Conservation (phyloP, 2,329 filamentous ascomycete genomes). For the Microthyrium microscopicum region DNA sequence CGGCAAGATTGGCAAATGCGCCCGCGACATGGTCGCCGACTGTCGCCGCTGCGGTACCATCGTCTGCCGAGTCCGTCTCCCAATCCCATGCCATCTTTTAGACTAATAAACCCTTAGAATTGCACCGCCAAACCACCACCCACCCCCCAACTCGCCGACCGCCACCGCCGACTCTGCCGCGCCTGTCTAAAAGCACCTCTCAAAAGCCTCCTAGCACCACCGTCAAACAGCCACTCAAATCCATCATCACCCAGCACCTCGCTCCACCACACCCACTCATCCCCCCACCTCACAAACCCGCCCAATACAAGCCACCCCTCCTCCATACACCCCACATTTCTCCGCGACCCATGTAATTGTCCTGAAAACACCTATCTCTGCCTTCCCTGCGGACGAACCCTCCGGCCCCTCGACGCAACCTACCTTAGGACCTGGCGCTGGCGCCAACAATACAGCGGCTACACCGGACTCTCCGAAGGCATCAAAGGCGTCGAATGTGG, state of each 20-base stretch:
- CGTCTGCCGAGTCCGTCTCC: slow-evolving; percentile 61
- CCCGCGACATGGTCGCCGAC: slow-evolving; percentile 69
- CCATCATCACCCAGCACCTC: slow-evolving; percentile 12
- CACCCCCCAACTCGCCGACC: slow-evolving; percentile 46
- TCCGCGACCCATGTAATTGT: slow-evolving; percentile 41
- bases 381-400: slow-evolving; percentile 60
- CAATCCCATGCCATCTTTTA: not conserved
- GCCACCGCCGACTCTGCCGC: slow-evolving; percentile 67
- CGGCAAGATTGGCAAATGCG: slow-evolving; percentile 63
- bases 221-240: too few species aligned
- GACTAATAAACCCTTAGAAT: slow-evolving; percentile 40
- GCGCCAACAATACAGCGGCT: slow-evolving; percentile 65
- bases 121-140: slow-evolving; percentile 74
- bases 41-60: slow-evolving; percentile 63
- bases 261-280: slow-evolving; percentile 13
- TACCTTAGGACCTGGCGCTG: slow-evolving; percentile 67
- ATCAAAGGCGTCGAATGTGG: slow-evolving; percentile 80
- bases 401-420: slow-evolving; percentile 41
- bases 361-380: slow-evolving; percentile 63
- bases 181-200: slow-evolving; percentile 60
- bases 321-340: slow-evolving; percentile 32
- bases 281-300: slow-evolving; percentile 10
- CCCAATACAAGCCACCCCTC: slow-evolving; percentile 8
- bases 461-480: slow-evolving; percentile 76
- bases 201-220: slow-evolving; percentile 26